Evolutionary conservation across 106 monocot genomes (phyloP), one percentile per base, ranked within the genome.

Genomic region (Ottelia alismoides): DNA sequence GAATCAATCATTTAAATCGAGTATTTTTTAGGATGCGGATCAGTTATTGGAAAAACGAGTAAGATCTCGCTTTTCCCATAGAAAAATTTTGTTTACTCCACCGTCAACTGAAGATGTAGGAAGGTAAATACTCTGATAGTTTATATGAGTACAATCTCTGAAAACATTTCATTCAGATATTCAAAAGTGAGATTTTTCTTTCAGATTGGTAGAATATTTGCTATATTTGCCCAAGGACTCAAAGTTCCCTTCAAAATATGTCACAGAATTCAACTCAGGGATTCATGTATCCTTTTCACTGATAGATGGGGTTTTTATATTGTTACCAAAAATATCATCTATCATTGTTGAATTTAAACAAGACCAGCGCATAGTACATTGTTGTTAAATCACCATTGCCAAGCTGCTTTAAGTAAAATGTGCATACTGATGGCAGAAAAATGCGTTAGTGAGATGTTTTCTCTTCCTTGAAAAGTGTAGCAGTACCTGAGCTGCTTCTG

Each of bases 21-120:
- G 16, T 43, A 43, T 27, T 67, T 63, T 60, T 2, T 56, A 98
- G 96, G 85, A 85, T 82, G 88, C 89, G 45, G 96, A 98, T 47
- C 89, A 98, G 29, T 78, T 85, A 26, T 55, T 89, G 40, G 89
- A 98, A 51, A 98, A 98, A 79, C 85, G 96, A 71, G 89, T 98
- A 46, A 74, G 88, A 55, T 98, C 96, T 47, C 78, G 96, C 28
- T 89, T 98, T 52, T 85, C 96, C 49, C 84, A 89, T 61, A 78
- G 79, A 57, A 98, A 85, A 45, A 76, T 98, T 58, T 40, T 98
- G 32, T 98, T 89, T 67, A 57, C 57, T 50, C 81, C 81, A 48
- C 78, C 76, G 22, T 58, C 82, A 31, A 57, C 27, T 58, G 81
- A 85, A 47, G 76, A 85, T 51, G 48, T 70, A 31, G 49, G 60